Evolutionary conservation across 805 yeast species (phyloP), one percentile per base, ranked within the genome.

Genomic region (Barnettozyma siamensis): DNA sequence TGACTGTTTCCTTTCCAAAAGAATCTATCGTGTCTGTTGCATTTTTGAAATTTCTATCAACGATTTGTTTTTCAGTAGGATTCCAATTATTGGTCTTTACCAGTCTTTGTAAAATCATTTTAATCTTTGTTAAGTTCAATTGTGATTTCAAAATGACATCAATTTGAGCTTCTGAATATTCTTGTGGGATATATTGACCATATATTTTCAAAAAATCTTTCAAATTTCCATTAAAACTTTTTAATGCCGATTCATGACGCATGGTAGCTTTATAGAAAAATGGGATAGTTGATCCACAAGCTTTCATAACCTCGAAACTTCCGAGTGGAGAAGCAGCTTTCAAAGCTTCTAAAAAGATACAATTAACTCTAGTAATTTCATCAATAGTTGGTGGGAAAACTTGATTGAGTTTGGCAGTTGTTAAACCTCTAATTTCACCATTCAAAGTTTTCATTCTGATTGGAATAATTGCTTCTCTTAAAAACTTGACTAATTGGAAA

Each of bases 351-450:
- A 84, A 73, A 44, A 87, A 77, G 5, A 91, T 79, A 56, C 95
- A 86, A 57, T 89, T 89, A 31, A 91, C 81, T 54, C 97, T 72
- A 10, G 95, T 85, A 15, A 91, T 80, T 64, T 91, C 98, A 62
- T 91, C 97, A 16, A 91, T 83, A 0, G 98, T 91, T 1, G 97
- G 97, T 3, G 98, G 97, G 55, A 91, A 88, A 1, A 88, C 71
- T 37, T 78, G 70, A 59, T 91, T 89, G 27, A 89, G 69, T 49
- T 78, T 77, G 2, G 80, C 61, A 3, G 84, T 78, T 1, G 86
- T 79, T 32, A 76, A 57, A 10, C 70, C 70, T 4, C 72, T 66
- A 6, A 79, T 59, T 31, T 72, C 71, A 1, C 73, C 73, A 41
- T 77, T 72, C 27, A 87, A 60, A 1, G 83, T 88, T 43, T 72